Evolutionary conservation across 768 basidiomycete species (phyloP).

Genomic region (Hygrophorus pudorinus): DNA sequence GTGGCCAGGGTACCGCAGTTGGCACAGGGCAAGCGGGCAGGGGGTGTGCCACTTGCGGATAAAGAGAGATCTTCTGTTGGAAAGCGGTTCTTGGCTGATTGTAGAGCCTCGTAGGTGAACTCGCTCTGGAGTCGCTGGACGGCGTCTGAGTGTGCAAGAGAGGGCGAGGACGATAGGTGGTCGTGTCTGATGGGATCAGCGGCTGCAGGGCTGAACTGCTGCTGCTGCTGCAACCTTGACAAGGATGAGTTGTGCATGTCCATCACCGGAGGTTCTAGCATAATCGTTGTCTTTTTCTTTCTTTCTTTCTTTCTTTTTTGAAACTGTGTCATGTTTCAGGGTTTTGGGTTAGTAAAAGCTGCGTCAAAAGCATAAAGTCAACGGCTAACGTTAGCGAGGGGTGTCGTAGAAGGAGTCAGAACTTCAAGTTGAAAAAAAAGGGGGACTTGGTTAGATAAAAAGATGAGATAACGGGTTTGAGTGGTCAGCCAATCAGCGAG

Average conservation of each 20-base stretch:
- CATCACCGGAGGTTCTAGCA: slow-evolving; percentile 43
- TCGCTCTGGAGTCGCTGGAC: neutral
- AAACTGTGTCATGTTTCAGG: neutral
- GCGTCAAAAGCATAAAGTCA: neutral
- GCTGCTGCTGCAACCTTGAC: slow-evolving; percentile 37
- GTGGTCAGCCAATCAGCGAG: neutral
- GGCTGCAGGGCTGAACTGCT: slow-evolving; percentile 12
- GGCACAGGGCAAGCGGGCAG: slow-evolving; percentile 44
- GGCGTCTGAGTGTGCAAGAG: neutral
- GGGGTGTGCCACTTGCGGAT: slow-evolving; percentile 16
- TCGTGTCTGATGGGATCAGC: slow-evolving; percentile 3
- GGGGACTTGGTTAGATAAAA: neutral
- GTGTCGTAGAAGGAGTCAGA: too few relatives aligned
- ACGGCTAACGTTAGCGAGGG: neutral
- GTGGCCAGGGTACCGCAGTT: slow-evolving; percentile 74
- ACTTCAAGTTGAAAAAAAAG: slow-evolving; percentile 4
- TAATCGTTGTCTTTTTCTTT: slow-evolving; percentile 46
- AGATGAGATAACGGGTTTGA: neutral
- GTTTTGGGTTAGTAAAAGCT: neutral
- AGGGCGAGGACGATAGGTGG: neutral
- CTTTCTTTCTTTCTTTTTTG: neutral
- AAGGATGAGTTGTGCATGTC: slow-evolving; percentile 38
- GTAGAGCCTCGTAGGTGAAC: slow-evolving; percentile 1
- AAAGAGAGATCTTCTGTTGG: slow-evolving; percentile 18
- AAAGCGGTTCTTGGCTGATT: neutral